Percentiles rank a stretch among this genome's conserved stretches.
Conservation (phyloP, 495 filamentous ascomycete species). For the Cercophora samala region DNA sequence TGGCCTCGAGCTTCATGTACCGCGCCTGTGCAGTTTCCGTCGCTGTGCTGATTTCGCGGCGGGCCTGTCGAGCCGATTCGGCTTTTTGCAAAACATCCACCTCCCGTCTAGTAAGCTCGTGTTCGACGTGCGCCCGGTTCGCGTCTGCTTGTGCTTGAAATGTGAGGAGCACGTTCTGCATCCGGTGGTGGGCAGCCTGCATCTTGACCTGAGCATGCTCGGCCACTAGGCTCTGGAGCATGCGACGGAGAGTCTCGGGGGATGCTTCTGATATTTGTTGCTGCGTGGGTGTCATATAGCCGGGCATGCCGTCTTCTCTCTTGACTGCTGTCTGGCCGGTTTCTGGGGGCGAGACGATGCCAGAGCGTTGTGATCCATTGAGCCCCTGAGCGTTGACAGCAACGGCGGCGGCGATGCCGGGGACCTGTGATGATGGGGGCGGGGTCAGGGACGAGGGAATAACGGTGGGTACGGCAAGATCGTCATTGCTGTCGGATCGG, state of each 20-base stretch:
- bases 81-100: slow-evolving; percentile 77
- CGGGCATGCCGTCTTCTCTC: slow-evolving; percentile 49
- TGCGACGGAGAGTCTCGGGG: slow-evolving; percentile 54
- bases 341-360: slow-evolving; percentile 56
- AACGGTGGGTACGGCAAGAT: slow-evolving; percentile 32
- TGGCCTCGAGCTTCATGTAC: slow-evolving; percentile 45
- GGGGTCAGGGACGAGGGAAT: slow-evolving; percentile 62
- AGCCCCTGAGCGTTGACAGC: slow-evolving; percentile 40
- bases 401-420: slow-evolving; percentile 33
- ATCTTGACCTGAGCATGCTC: slow-evolving; percentile 66
- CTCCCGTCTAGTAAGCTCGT: slow-evolving; percentile 86
- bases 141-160: slow-evolving; percentile 84
- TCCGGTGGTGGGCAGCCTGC: slow-evolving; percentile 83
- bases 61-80: slow-evolving; percentile 49
- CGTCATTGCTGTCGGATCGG: slow-evolving; percentile 41
- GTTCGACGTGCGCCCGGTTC: slow-evolving; percentile 86
- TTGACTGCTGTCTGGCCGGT: slow-evolving; percentile 50
- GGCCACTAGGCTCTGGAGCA: slow-evolving; percentile 50
- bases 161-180: slow-evolving; percentile 82
- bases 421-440: slow-evolving; percentile 69
- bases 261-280: slow-evolving; percentile 63
- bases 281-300: slow-evolving; percentile 55
- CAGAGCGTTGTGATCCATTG: slow-evolving; percentile 42
- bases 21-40: slow-evolving; percentile 43
- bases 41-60: slow-evolving; percentile 41